Percentiles rank a stretch among this genome's conserved stretches.
Conservation (phyloP, 768 basidiomycete species). For the Cyclocybe cylindracea region DNA sequence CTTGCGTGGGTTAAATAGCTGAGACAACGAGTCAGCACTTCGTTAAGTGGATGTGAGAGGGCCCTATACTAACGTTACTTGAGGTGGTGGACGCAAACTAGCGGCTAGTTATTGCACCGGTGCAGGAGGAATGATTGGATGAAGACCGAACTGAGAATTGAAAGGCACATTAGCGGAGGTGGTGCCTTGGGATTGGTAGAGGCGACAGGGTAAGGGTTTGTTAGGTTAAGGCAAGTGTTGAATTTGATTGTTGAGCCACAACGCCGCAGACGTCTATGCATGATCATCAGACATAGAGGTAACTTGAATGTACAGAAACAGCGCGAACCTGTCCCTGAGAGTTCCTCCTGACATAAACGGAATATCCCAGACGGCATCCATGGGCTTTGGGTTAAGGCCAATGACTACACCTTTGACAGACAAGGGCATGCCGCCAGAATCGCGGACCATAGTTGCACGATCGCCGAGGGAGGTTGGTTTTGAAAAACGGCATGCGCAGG, state of each 20-base stretch:
- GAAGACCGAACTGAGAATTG: conserved; percentile 67
- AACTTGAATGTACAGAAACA: neutral
- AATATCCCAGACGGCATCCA: conserved; percentile 97
- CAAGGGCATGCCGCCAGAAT: conserved; percentile 89
- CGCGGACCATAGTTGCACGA: conserved; percentile 94
- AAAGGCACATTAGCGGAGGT: conserved; percentile 55
- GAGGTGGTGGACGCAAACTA: conserved; percentile 64
- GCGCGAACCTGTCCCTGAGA: conserved; percentile 71
- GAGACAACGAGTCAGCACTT: conserved; percentile 6
- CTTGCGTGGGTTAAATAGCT: conserved; percentile 38
- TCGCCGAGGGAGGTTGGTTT: conserved; percentile 86
- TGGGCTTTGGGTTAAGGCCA: conserved; percentile 79
- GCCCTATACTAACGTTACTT: conserved; percentile 31
- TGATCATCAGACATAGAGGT: neutral
- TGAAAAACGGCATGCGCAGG: conserved; percentile 90
- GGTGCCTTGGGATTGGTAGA: conserved; percentile 66
- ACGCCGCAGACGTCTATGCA: conserved; percentile 47
- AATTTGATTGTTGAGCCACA: conserved; percentile 89
- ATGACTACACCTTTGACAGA: conserved; percentile 93
- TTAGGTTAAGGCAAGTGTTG: conserved; percentile 87
- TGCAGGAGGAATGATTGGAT: conserved; percentile 57
- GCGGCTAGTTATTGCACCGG: conserved; percentile 55
- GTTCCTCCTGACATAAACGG: conserved; percentile 93
- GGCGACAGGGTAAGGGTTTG: conserved; percentile 82
- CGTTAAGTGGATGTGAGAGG: neutral